Base-by-base conservation (phyloP, 2,329 filamentous ascomycete genomes). In the Exophiala phaeomuriformis region DNA sequence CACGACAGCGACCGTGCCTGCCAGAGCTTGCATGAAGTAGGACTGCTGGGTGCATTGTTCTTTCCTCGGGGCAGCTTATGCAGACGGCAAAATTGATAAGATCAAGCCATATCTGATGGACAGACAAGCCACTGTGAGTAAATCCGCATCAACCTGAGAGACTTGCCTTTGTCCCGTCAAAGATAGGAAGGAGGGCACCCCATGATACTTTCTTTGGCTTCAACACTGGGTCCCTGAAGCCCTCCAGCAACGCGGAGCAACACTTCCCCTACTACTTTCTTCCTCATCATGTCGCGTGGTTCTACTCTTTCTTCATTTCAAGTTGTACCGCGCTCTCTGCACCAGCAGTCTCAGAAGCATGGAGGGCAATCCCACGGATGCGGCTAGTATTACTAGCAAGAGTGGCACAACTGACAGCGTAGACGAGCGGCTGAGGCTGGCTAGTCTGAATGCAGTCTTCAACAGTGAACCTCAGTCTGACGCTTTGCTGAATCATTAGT, bases 401-500 rank as follows among this genome's bases (percentile, higher is more conserved):
- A 19, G 33, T 30, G 10, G 42, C 29, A 45, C 29, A 5, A 45
- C 31, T 7, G 51, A 52, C 41, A 50, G 39, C 27, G 49, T 56
- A 31, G 42, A 52, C 37, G 46, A 49, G 37, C 53, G 50, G 6
- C 33, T 56, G 33, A 47, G n/a, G 12, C 27, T 44, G 45, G 53
- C 53, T 33, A 29, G 30, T 7, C 33, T 57, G 3, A 57, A 57
- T 45, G 32, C 46, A 27, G 27, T n/a, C 9, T 46, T 7, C 45
- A 53, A 53, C n/a, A 10, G 39, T 27, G 29, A 19, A 9, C 36
- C 39, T 43, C 40, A 42, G 35, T 52, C 50, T 51, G 30, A 35
- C 9, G 40, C 30, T 1, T 44, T 36, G 27, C 44, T 30, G 51
- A 54, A 28, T 31, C 44, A 35, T 36, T 51, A 19, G 19, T 19